Base-by-base conservation (phyloP, 306 rosid genomes). In the Medicago lupulina region DNA sequence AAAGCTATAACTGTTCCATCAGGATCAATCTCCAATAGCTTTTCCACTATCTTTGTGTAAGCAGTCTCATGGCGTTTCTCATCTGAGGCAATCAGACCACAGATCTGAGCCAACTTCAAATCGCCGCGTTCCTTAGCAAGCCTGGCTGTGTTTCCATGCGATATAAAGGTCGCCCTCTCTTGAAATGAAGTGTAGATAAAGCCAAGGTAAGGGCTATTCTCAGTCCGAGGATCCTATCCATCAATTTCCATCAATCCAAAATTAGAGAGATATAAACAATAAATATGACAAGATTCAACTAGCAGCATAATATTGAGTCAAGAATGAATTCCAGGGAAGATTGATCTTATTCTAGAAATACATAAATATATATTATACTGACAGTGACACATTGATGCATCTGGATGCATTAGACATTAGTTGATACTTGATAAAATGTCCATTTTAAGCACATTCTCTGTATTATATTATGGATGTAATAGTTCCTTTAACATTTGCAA, bases 81-180 rank as follows among this genome's bases (percentile, higher is more conserved):
- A 54, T 93, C 98, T 5, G 98, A 70, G 7, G 98, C 98, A 28
- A 93, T 93, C 81, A 87, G 74, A 65, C 98, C 98, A 11, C 98
- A 93, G 76, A 93, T 86, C 85, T 93, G 98, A 28, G 98, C 98
- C 82, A 93, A 77, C 77, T 89, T 93, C 28, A 89, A 23, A 81
- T 93, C 98, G 40, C 98, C 98, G 34, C 77, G 78, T 51, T 90
- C 91, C 87, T 89, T 93, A 31, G 98, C 98, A 60, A 44, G 96
- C 85, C 96, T 89, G 76, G 98, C 98, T n/a, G 98, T 90, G 88
- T 93, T 93, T 74, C 98, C 98, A 74, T 93, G 98, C 36, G 98
- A 93, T 71, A 93, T 81, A 74, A 90, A 90, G 76, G 98, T 93
- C 2, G 98, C 98, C 83, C 98, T 89, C 77, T 93, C 98, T 83